phyloP scores from a whole-genome alignment of 192 early-diverging fungal species.

The Coemansia sp. region DNA sequence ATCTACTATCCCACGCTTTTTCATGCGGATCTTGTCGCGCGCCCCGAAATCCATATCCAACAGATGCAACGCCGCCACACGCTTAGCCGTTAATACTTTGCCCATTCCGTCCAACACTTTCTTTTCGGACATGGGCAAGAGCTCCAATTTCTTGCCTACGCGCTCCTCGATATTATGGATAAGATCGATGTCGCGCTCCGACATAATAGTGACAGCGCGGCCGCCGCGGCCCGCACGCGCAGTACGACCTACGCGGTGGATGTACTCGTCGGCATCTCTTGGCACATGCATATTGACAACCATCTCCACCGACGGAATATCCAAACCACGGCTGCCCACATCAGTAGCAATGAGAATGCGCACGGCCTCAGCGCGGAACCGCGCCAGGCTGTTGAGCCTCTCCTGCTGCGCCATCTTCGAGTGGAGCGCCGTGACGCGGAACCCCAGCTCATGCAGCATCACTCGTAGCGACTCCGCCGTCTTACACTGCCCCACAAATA shows the following conservation, averaged over 20 bases:
- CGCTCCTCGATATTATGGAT: conserved; percentile 89
- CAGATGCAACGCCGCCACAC: conserved; percentile 64
- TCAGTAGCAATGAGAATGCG: conserved; percentile 94
- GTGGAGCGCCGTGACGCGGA: conserved; percentile 88
- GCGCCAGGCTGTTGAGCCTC: conserved; percentile 84
- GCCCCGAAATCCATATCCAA: conserved; percentile 52
- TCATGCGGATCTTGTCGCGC: conserved; percentile 33
- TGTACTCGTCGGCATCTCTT: conserved; percentile 92
- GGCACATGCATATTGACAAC: conserved; percentile 98
- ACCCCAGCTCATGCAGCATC: conserved; percentile 89
- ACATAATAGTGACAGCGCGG: conserved; percentile 81
- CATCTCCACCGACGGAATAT: conserved; percentile 91
- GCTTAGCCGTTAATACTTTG: conserved; percentile 84
- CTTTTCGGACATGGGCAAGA: conserved; percentile 76
- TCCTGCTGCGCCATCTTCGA: conserved; percentile 92
- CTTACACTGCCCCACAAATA: conserved; percentile 87
- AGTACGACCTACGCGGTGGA: conserved; percentile 98
- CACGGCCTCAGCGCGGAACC: conserved; percentile 88
- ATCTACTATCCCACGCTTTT: conserved; percentile 22
- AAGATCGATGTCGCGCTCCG: conserved; percentile 83
- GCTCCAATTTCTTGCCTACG: conserved; percentile 78
- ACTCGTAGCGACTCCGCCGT: conserved; percentile 83
- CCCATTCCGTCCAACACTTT: conserved; percentile 82
- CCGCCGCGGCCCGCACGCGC: conserved; percentile 95
- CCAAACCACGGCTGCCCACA: conserved; percentile 96